A percentile compares a stretch with the other conserved stretches of the same genome.
Evolutionary conservation across 345 rosid species (phyloP).

Genomic region (Pugionium dolabratum): DNA sequence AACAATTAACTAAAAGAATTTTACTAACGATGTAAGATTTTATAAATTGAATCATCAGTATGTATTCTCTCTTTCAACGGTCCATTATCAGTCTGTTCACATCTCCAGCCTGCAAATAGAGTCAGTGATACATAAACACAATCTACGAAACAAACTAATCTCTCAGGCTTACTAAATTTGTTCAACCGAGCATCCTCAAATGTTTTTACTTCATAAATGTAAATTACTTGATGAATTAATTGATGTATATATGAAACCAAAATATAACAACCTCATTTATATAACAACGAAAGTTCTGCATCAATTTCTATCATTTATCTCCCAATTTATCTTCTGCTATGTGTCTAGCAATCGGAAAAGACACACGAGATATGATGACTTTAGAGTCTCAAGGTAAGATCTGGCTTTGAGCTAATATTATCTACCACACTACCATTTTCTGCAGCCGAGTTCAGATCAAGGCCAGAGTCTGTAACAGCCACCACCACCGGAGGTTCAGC

Average conservation of each 20-base stretch:
- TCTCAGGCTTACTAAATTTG: background rate
- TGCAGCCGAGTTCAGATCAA: conserved; percentile 43
- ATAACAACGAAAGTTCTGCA: conserved; percentile 26
- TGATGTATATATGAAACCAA: background rate
- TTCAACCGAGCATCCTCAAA: background rate
- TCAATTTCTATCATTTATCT: conserved; percentile 10
- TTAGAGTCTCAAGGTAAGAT: conserved; percentile 86
- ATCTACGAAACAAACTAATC: background rate
- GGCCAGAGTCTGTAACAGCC: conserved; percentile 43
- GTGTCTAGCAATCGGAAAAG: conserved; percentile 12
- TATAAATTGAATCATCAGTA: too few species aligned
- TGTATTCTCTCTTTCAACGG: too few species aligned
- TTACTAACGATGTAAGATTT: too few species aligned
- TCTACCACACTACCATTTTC: conserved; percentile 35
- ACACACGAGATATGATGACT: conserved; percentile 17
- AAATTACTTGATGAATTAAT: background rate
- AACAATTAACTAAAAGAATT: too few species aligned
- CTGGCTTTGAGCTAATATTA: conserved; percentile 53
- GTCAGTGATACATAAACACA: background rate
- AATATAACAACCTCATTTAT: conserved; percentile 28
- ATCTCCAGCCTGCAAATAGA: too few species aligned
- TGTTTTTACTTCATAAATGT: background rate
- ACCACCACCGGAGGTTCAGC: conserved; percentile 27
- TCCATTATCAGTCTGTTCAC: too few species aligned
- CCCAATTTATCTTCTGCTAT: conserved; percentile 31